Evolutionary conservation across 1,139 yeast genomes (phyloP), one percentile per base, ranked within the genome.

Genomic region (Suhomyces yuchorum): DNA sequence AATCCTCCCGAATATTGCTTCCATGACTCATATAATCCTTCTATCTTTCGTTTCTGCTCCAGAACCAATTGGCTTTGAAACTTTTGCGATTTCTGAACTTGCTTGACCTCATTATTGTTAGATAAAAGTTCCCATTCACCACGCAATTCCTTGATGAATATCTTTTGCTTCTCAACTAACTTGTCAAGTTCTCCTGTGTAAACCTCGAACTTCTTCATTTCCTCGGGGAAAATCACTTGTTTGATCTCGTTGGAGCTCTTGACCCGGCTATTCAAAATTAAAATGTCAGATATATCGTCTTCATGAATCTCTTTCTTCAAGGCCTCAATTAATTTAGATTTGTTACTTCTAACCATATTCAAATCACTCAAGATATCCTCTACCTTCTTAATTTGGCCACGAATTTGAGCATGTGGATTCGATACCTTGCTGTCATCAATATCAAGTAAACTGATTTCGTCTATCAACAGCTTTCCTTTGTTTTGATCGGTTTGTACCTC

Each of bases 241-340:
- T 77, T 77, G 48, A 85, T 77, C 53, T 86, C 93, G 38, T 76
- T 73, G 18, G 82, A 82, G 3, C 78, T 61, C 50, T 77, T 77
- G 30, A 78, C 73, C 46, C 81, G 80, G 55, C 84, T 82, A 63
- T 88, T 87, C 55, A 87, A 70, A 4, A 93, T 80, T 34, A 93
- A 73, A 22, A 86, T 75, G 49, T 87, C 85, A 0, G 96, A 86
- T 44, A 92, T 90, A 62, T 93, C 97, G 65, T 93, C 99, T 18
- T 79, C 75, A 58, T 86, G 96, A 37, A 89, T 84, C 47, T 80
- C 80, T 7, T 73, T 77, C 61, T 90, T 91, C 60, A 92, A 75
- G 43, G 83, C 89, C 2, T 75, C 75, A 39, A 88, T 72, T 2
- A 86, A 75, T 40, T 81, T 74, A 17, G 70, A 66, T 47, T 96